Evolutionary conservation across 2,329 filamentous ascomycete species (phyloP).

Genomic region (Grosmannia serpens): DNA sequence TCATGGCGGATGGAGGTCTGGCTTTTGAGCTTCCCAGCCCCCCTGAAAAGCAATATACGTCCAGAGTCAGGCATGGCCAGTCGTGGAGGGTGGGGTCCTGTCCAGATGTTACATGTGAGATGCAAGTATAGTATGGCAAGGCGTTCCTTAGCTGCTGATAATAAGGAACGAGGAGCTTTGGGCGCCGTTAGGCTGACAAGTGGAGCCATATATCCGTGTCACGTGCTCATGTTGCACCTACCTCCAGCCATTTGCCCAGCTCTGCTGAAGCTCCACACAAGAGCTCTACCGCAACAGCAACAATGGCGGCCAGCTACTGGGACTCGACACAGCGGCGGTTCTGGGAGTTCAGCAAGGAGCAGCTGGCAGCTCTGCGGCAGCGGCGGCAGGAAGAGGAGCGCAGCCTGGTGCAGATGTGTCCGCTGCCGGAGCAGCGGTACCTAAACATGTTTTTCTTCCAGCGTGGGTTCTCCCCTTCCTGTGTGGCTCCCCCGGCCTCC

Average conservation of each 20-base stretch:
- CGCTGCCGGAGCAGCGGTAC: conserved; percentile 69
- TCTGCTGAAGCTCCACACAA: neutral
- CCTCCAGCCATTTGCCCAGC: neutral
- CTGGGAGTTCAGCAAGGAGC: conserved; percentile 83
- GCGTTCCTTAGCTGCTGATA: neutral
- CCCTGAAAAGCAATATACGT: neutral
- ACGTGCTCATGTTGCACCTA: neutral
- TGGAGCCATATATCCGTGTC: neutral
- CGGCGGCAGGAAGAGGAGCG: conserved; percentile 68
- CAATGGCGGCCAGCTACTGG: conserved; percentile 95
- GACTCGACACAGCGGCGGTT: conserved; percentile 80
- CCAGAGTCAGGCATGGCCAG: neutral
- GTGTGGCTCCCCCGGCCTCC: conserved; percentile 2
- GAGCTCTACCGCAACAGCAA: neutral
- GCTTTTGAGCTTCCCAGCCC: neutral
- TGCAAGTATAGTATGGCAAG: neutral
- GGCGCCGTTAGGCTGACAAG: neutral
- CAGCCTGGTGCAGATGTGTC: conserved; percentile 63
- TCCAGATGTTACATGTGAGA: neutral
- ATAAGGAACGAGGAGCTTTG: too few relatives aligned
- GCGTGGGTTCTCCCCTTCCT: conserved; percentile 42
- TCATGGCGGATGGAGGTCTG: neutral
- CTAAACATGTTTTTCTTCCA: conserved; percentile 88
- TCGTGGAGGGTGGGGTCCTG: neutral
- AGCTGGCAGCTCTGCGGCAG: conserved; percentile 63